Conservation (phyloP, 2,329 filamentous ascomycete genomes). For the Claviceps humidiphila region DNA sequence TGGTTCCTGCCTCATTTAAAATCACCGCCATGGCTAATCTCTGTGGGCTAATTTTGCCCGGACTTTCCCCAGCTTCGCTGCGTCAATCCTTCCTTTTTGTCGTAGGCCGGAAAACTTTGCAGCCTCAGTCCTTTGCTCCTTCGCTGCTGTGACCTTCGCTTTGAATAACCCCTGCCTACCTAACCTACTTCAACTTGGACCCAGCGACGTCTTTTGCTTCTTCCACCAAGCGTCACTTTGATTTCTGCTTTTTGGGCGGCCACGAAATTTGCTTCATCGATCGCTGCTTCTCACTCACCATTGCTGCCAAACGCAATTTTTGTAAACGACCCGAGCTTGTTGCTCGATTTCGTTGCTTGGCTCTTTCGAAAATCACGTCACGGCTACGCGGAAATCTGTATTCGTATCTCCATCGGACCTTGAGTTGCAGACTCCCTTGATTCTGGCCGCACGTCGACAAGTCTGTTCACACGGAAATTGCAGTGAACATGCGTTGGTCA, state of each 20-base stretch:
- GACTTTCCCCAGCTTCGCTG: not conserved
- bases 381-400: too few species aligned
- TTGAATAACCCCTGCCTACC: not conserved
- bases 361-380: not conserved
- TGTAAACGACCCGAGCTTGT: not conserved
- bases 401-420: too few species aligned
- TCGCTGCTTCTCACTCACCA: not conserved
- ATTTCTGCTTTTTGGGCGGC: slow-evolving; percentile 4
- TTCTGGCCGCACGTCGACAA: not conserved
- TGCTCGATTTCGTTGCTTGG: not conserved
- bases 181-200: not conserved
- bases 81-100: not conserved
- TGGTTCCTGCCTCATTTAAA: not conserved
- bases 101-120: not conserved
- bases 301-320: not conserved
- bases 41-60: not conserved
- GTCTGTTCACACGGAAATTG: not conserved
- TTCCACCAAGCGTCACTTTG: not conserved
- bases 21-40: not conserved
- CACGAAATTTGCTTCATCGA: not conserved
- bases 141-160: not conserved
- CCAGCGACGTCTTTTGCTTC: not conserved
- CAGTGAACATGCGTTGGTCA: slow-evolving; percentile 24
- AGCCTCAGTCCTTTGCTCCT: not conserved
- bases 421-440: too few species aligned